Evolutionary conservation across 1,284 basidiomycete genomes (phyloP).

Genomic region (Irpex rosettiformis): DNA sequence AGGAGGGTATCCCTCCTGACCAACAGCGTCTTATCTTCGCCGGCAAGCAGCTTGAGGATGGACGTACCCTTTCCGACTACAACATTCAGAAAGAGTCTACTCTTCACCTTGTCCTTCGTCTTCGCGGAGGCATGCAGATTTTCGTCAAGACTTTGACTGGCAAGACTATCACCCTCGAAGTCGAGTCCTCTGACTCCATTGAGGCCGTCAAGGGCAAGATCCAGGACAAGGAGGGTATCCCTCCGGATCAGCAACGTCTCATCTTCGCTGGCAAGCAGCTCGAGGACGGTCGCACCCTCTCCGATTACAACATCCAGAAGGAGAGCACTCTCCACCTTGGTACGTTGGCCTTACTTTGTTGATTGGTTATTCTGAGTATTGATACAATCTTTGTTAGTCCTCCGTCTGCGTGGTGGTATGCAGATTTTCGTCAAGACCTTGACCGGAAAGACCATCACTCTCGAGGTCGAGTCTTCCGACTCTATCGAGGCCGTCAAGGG

Average conservation of each 20-base stretch:
- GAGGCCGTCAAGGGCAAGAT: slow-evolving; percentile 79
- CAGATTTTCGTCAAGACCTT: slow-evolving; percentile 24
- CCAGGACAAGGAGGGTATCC: slow-evolving; percentile 75
- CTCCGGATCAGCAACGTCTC: too few species aligned
- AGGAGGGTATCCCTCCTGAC: too few species aligned
- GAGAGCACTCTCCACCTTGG: slow-evolving; percentile 76
- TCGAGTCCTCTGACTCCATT: slow-evolving; percentile 83
- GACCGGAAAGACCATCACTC: slow-evolving; percentile 22
- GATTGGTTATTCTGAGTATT: background rate
- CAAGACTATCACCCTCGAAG: slow-evolving; percentile 86
- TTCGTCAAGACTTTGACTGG: too few species aligned
- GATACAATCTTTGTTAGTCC: slow-evolving; percentile 8
- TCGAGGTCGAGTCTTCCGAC: slow-evolving; percentile 22
- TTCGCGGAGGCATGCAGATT: too few species aligned
- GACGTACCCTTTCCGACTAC: too few species aligned
- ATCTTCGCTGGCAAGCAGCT: too few species aligned
- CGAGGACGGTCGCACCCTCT: too few species aligned
- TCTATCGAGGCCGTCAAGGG: slow-evolving; percentile 22
- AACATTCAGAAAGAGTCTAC: too few species aligned
- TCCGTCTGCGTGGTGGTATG: slow-evolving; percentile 23
- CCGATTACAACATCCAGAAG: slow-evolving; percentile 75
- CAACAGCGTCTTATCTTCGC: too few species aligned
- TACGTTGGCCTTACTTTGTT: slow-evolving; percentile 12
- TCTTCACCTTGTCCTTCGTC: too few species aligned
- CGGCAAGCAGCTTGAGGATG: too few species aligned